phyloP scores from a whole-genome alignment of 1,139 yeast species.

The Sugiyamaella xylanicola region DNA sequence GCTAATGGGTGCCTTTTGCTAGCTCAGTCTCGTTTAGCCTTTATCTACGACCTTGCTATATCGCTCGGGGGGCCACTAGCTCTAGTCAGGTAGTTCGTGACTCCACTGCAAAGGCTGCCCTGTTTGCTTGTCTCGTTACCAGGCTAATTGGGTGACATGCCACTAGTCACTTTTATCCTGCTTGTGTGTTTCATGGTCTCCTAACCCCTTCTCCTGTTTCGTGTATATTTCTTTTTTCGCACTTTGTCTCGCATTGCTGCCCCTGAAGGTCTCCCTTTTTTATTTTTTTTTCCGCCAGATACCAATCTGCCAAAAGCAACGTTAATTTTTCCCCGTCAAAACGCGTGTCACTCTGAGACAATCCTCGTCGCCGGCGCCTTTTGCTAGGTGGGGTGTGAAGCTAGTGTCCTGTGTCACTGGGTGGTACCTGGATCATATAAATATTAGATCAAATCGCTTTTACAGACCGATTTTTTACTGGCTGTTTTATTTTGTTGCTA shows the following conservation, averaged over 20 bases:
- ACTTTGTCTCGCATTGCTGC: slow-evolving; percentile 11
- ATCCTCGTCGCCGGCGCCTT: slow-evolving; percentile 1
- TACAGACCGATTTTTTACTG: neutral
- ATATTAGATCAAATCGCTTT: slow-evolving; percentile 7
- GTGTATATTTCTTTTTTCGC: neutral
- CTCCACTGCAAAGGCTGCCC: no score
- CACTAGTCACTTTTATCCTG: neutral
- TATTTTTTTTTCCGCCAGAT: neutral
- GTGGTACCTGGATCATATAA: slow-evolving; percentile 6
- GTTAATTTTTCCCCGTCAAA: slow-evolving; percentile 5
- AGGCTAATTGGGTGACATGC: neutral
- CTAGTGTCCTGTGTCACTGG: neutral
- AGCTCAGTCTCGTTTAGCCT: no score
- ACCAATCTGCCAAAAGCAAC: neutral
- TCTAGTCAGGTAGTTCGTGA: neutral
- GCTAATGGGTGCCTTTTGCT: no score
- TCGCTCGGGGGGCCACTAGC: neutral
- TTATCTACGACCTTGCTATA: neutral
- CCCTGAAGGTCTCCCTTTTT: slow-evolving; percentile 14
- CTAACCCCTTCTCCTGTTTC: neutral
- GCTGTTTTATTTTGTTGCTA: neutral
- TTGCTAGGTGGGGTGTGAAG: neutral
- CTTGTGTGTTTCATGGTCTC: neutral
- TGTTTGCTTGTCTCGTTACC: neutral
- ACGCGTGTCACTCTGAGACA: slow-evolving; percentile 8